A percentile compares a stretch with the other conserved stretches of the same genome.
Conservation (phyloP, 1,284 basidiomycete genomes). For the Neotropicomus parvogracilis region DNA sequence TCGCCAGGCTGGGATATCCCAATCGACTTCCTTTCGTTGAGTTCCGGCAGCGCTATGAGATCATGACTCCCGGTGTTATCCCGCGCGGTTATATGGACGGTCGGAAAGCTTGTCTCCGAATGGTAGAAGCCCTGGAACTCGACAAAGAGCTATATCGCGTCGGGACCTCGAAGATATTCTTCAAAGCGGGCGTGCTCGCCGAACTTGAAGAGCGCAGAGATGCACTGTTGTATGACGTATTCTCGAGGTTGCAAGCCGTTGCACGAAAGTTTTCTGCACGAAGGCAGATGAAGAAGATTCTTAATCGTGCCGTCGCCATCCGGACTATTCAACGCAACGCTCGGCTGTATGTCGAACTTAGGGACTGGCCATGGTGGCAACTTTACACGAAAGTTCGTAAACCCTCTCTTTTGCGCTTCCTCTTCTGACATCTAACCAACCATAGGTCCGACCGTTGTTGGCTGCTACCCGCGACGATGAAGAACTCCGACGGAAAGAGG, state of each 20-base stretch:
- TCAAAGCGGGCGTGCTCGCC: constrained; percentile 98
- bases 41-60: constrained; percentile 95
- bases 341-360: constrained; percentile 81
- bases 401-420: neutral
- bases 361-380: constrained; percentile 99
- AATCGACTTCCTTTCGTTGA: constrained; percentile 96
- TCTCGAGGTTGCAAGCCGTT: constrained; percentile 84
- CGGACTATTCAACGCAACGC: constrained; percentile 94
- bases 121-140: constrained; percentile 88
- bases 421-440: constrained; percentile 7
- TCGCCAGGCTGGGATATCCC: constrained; percentile 95
- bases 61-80: constrained; percentile 90
- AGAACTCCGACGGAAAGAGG: constrained; percentile 85
- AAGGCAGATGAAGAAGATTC: constrained; percentile 90
- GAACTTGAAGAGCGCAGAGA: constrained; percentile 95
- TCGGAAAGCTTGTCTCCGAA: constrained; percentile 88
- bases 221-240: constrained; percentile 82
- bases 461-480: constrained; percentile 93
- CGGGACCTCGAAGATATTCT: constrained; percentile 97
- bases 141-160: constrained; percentile 86
- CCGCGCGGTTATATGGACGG: constrained; percentile 97
- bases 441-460: constrained; percentile 82
- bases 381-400: constrained; percentile 80
- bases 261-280: constrained; percentile 85
- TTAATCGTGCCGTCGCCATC: constrained; percentile 90